Conservation (phyloP, 176 grass and related monocot genomes). For the Lolium rigidum region DNA sequence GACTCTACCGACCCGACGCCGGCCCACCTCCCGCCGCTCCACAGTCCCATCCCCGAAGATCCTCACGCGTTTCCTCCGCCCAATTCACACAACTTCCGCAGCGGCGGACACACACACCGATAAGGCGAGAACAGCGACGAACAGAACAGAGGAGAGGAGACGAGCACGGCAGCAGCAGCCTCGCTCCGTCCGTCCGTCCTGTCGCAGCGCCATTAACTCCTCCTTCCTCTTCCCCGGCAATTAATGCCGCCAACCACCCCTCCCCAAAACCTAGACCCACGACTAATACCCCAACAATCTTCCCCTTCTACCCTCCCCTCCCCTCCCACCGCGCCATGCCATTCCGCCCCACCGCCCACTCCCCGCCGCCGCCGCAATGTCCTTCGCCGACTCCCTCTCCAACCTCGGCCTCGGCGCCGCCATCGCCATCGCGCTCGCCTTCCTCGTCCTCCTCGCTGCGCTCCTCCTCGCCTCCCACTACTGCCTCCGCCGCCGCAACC, state of each 20-base stretch:
- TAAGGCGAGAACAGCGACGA: neutral
- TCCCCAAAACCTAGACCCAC: constrained; percentile 49
- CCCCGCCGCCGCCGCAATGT: constrained; percentile 36
- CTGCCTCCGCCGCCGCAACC: constrained; percentile 53
- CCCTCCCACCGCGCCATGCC: constrained; percentile 46
- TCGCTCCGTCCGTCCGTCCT: neutral
- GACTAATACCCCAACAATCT: constrained; percentile 49
- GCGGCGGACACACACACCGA: neutral
- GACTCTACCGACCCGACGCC: neutral
- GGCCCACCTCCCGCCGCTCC: neutral
- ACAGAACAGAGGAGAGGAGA: neutral
- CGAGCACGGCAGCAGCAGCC: neutral
- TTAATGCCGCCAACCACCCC: constrained; percentile 60
- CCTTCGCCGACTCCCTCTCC: constrained; percentile 54
- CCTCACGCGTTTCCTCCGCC: neutral
- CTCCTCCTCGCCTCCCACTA: constrained; percentile 56
- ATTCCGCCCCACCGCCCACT: constrained; percentile 24
- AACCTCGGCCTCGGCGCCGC: constrained; percentile 61
- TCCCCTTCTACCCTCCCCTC: constrained; percentile 37
- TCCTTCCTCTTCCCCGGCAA: constrained; percentile 50
- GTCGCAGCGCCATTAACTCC: constrained; percentile 51
- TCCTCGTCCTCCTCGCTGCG: constrained; percentile 61
- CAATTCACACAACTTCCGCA: neutral
- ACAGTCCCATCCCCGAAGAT: neutral
- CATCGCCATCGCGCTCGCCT: constrained; percentile 69